Evolutionary conservation across 176 grass and related monocot species (phyloP).

Genomic region (Carex kokanica): DNA sequence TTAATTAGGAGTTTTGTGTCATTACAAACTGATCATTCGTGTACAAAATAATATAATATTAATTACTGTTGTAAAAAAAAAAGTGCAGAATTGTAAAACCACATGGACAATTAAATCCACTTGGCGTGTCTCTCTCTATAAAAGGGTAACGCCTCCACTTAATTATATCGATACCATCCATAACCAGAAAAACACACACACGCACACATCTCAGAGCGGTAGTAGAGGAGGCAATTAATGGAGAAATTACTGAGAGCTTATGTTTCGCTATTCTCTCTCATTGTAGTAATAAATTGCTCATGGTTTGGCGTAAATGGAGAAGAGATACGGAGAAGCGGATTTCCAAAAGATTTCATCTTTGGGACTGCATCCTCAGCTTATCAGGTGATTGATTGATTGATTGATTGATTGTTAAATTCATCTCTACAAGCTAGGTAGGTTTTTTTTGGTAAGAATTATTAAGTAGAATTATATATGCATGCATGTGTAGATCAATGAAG

Average conservation of each 20-base stretch:
- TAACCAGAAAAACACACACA: background rate
- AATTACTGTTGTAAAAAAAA: background rate
- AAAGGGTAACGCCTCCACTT: background rate
- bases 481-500: no score
- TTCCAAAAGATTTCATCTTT: conserved; percentile 59
- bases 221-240: background rate
- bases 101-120: background rate
- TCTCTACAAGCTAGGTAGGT: no score
- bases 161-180: background rate
- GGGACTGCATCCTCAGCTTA: conserved; percentile 78
- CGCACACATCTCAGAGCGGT: background rate
- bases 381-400: conserved; percentile 36
- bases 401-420: background rate
- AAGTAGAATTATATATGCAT: no score
- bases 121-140: background rate
- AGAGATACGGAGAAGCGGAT: conserved; percentile 34
- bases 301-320: background rate
- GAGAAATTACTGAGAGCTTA: background rate
- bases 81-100: background rate
- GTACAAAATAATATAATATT: background rate
- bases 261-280: background rate
- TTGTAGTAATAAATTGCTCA: background rate
- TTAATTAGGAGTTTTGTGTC: no score
- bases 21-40: background rate
- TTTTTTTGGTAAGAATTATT: no score